Evolutionary conservation across 805 yeast species (phyloP).

Genomic region (Yueomyces sinensis): DNA sequence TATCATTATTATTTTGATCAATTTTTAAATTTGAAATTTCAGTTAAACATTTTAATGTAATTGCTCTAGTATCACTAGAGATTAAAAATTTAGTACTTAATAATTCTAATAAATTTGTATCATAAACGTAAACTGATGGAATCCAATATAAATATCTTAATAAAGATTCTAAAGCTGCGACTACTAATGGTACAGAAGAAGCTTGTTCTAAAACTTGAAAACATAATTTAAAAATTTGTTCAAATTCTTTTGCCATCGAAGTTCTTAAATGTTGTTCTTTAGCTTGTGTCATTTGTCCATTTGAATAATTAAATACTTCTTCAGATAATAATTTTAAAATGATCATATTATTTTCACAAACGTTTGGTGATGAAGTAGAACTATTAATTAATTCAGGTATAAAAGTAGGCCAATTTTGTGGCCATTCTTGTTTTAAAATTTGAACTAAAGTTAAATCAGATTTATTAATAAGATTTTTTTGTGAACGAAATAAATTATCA

Average conservation of each 20-base stretch:
- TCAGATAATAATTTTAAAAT: constrained; percentile 81
- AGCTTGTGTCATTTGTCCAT: constrained; percentile 94
- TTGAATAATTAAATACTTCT: constrained; percentile 92
- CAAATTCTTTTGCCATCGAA: constrained; percentile 81
- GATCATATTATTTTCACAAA: constrained; percentile 95
- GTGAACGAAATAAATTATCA: constrained; percentile 53
- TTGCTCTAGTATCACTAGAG: constrained; percentile 68
- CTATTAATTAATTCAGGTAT: constrained; percentile 85
- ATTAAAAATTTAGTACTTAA: constrained; percentile 65
- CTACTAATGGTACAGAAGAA: constrained; percentile 66
- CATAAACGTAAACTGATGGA: constrained; percentile 80
- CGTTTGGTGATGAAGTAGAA: constrained; percentile 74
- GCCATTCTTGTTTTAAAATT: constrained; percentile 97
- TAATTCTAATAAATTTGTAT: constrained; percentile 64
- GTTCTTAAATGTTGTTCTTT: constrained; percentile 72
- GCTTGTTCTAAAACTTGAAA: constrained; percentile 87
- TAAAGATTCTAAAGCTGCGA: constrained; percentile 72
- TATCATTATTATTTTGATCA: constrained; percentile 1
- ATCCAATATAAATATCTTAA: constrained; percentile 89
- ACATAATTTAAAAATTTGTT: constrained; percentile 86
- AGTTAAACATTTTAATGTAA: constrained; percentile 82
- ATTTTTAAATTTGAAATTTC: constrained; percentile 68
- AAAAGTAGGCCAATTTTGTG: constrained; percentile 95
- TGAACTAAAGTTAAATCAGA: constrained; percentile 90
- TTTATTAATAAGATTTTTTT: constrained; percentile 78